These are phyloP conservation scores for Aspergillus coremiiformis DNA, from an alignment of 495 filamentous ascomycete species.

Conservation along the genomic window DNA sequence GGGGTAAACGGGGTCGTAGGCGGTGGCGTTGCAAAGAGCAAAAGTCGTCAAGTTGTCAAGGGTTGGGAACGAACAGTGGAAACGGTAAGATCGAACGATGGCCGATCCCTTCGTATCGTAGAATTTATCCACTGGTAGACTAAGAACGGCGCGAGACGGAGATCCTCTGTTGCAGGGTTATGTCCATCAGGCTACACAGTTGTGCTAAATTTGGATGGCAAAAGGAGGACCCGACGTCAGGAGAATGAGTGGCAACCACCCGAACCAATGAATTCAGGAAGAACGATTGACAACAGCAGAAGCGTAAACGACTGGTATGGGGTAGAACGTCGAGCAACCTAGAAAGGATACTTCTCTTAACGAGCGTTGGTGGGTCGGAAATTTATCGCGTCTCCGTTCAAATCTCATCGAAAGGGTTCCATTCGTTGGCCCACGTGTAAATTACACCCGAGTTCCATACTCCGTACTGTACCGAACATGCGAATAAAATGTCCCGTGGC, in stretches of 20 bases:
- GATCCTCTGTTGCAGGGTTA: constrained; percentile 8
- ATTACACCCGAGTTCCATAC: not conserved
- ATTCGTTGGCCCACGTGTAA: constrained; percentile 10
- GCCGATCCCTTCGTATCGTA: not conserved
- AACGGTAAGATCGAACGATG: not conserved
- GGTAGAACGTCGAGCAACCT: not conserved
- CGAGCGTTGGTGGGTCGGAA: constrained; percentile 1
- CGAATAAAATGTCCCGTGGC: too few species aligned
- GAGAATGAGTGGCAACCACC: not conserved
- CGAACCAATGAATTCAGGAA: not conserved
- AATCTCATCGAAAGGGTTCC: too few species aligned
- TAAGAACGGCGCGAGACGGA: constrained; percentile 5
- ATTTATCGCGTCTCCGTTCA: not conserved
- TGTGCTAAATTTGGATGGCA: constrained; percentile 1
- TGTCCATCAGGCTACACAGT: constrained; percentile 21
- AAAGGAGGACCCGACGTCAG: not conserved
- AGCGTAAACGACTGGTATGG: too few species aligned
- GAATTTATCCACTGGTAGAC: not conserved
- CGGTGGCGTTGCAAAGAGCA: not conserved
- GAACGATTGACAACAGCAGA: not conserved
- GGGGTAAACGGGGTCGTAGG: not conserved
- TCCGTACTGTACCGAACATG: not conserved
- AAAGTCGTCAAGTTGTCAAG: not conserved
- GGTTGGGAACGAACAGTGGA: not conserved
- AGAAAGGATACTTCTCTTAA: not conserved